A percentile compares a stretch with the other conserved stretches of the same genome.
Conservation (phyloP, 2,329 filamentous ascomycete species). For the Sarocladium brachiariae region DNA sequence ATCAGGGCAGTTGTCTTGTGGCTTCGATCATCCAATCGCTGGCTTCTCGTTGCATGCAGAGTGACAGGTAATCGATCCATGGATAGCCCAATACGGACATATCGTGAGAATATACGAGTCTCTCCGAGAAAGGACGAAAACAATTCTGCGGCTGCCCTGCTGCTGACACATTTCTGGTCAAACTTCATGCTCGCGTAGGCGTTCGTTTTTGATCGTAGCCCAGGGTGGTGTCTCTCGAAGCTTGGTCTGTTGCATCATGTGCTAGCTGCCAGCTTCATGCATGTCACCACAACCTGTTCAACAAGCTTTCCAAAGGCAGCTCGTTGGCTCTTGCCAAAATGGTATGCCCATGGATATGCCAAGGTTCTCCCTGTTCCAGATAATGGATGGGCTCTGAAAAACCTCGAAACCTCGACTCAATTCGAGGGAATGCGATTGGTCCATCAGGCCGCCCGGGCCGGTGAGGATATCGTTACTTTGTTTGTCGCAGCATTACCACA, state of each 20-base stretch:
- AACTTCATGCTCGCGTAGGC: not conserved
- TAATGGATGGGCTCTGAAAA: not conserved
- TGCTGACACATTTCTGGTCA: not conserved
- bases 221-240: not conserved
- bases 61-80: slow-evolving; percentile 1
- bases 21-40: slow-evolving; percentile 1
- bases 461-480: slow-evolving; percentile 1
- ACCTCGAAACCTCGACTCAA: not conserved
- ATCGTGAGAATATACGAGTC: not conserved
- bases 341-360: not conserved
- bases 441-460: not conserved
- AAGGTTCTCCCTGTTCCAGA: slow-evolving; percentile 4
- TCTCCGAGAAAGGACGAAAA: not conserved
- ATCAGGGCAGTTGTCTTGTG: not conserved
- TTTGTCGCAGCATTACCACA: not conserved
- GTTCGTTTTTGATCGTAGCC: slow-evolving; percentile 2
- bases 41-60: not conserved
- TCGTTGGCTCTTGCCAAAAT: not conserved
- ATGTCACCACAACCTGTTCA: slow-evolving; percentile 1
- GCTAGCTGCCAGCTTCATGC: not conserved
- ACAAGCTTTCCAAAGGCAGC: not conserved
- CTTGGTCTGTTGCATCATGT: not conserved
- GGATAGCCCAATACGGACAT: not conserved
- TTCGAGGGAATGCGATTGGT: not conserved
- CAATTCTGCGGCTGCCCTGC: not conserved